These are phyloP conservation scores for Melampsora americana DNA, from an alignment of 1,284 basidiomycete genomes.

Conservation along the genomic window DNA sequence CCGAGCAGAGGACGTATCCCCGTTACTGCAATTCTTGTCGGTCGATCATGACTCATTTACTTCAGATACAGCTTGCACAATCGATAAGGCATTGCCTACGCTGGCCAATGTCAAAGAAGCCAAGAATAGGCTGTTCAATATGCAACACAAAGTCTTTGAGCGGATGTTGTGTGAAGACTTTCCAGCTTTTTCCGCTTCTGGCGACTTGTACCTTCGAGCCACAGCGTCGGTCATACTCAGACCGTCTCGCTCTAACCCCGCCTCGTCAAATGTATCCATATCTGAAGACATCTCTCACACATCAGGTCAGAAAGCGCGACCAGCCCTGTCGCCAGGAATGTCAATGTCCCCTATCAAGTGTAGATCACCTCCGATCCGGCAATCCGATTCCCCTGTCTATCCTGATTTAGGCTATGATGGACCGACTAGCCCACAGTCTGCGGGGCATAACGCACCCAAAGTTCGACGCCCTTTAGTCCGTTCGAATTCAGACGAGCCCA, in stretches of 20 bases:
- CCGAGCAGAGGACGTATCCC: slow-evolving; percentile 18
- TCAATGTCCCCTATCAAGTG: slow-evolving; percentile 1
- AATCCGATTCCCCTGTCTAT: neutral
- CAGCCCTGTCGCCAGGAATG: neutral
- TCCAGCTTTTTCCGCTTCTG: slow-evolving; percentile 32
- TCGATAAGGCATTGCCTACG: neutral
- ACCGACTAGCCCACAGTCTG: slow-evolving; percentile 1
- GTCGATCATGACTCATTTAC: neutral
- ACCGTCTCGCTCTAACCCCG: neutral
- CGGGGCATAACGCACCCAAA: neutral
- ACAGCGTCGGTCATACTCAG: slow-evolving; percentile 22
- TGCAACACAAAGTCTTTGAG: slow-evolving; percentile 38
- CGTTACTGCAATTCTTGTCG: slow-evolving; percentile 24
- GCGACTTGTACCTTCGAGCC: slow-evolving; percentile 37
- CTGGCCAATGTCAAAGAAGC: slow-evolving; percentile 27
- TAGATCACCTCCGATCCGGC: neutral
- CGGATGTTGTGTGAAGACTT: slow-evolving; percentile 37
- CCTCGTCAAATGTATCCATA: neutral
- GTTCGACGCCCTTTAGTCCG: slow-evolving; percentile 9
- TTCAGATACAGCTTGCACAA: neutral
- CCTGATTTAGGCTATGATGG: neutral
- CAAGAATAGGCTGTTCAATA: slow-evolving; percentile 11
- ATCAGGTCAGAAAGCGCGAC: neutral
- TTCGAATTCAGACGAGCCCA: slow-evolving; percentile 2
- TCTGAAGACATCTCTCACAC: neutral